These are phyloP conservation scores for Coemansia sp. DNA, from an alignment of 192 early-diverging fungal species.

Conservation along the genomic window DNA sequence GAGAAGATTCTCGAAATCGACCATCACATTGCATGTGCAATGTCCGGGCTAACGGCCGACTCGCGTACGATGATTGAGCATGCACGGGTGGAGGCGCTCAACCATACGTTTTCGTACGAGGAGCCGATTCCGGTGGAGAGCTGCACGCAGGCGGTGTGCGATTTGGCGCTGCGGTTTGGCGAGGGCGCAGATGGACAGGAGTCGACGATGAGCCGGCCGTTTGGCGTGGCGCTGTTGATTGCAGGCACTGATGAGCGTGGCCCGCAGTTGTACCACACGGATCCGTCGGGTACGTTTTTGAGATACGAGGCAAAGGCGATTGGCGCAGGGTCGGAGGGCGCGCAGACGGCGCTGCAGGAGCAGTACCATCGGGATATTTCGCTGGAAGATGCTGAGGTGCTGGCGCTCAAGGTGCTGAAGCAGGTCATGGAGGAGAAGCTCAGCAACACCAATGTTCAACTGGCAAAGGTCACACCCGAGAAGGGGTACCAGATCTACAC, in stretches of 20 bases:
- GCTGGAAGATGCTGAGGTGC: conserved; percentile 78
- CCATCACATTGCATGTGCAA: conserved; percentile 90
- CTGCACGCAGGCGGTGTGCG: conserved; percentile 97
- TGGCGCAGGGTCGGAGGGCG: conserved; percentile 97
- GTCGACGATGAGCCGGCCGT: conserved; percentile 97
- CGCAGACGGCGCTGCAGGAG: conserved; percentile 96
- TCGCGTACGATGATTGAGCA: conserved; percentile 98
- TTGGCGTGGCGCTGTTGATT: conserved; percentile 98
- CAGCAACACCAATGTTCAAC: conserved; percentile 89
- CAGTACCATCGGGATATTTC: conserved; percentile 86
- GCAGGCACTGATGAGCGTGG: conserved; percentile 96
- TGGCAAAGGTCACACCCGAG: conserved; percentile 79
- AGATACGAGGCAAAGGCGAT: conserved; percentile 97
- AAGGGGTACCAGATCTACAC: conserved; percentile 77
- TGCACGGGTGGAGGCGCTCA: conserved; percentile 94
- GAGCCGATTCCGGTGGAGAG: conserved; percentile 95
- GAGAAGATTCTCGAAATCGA: conserved; percentile 99
- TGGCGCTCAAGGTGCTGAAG: conserved; percentile 96
- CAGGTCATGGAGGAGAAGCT: conserved; percentile 99
- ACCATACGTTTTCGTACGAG: conserved; percentile 93
- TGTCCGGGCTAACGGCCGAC: conserved; percentile 95
- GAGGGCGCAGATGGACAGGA: conserved; percentile 96
- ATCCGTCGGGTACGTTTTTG: conserved; percentile 97
- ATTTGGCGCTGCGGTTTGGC: conserved; percentile 94
- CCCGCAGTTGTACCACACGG: conserved; percentile 95